phyloP scores from a whole-genome alignment of 345 rosid species.

The Camelina neglecta region DNA sequence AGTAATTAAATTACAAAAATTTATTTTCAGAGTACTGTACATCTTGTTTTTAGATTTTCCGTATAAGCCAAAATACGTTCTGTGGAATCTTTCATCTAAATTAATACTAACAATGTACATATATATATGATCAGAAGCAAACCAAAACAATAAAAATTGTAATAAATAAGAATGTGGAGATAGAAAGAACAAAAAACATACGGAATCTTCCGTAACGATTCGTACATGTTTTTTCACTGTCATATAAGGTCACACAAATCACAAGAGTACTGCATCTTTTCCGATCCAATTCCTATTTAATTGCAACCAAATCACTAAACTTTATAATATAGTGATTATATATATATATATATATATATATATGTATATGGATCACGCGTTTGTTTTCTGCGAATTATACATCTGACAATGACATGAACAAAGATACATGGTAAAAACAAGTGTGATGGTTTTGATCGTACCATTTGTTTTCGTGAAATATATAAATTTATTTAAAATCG shows the following conservation, averaged over 20 bases:
- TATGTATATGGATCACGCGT: not conserved
- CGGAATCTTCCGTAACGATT: conserved; percentile 42
- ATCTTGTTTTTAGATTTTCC: not conserved
- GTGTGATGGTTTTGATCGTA: not conserved
- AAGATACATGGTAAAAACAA: conserved; percentile 17
- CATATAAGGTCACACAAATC: conserved; percentile 28
- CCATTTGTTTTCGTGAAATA: conserved; percentile 1
- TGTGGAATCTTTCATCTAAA: conserved; percentile 10
- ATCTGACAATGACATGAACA: conserved; percentile 29
- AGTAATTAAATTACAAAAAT: not conserved
- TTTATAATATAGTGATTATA: not conserved
- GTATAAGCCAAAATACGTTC: not conserved
- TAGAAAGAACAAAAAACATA: conserved; percentile 5
- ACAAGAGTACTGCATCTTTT: conserved; percentile 24
- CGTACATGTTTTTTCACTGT: conserved; percentile 41
- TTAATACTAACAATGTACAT: not conserved
- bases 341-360: not conserved
- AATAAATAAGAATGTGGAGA: not conserved
- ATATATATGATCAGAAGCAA: conserved; percentile 2
- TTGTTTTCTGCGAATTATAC: not conserved
- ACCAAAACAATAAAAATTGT: not conserved
- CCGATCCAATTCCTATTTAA: conserved; percentile 10
- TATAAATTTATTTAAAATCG: not conserved
- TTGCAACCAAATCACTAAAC: not conserved
- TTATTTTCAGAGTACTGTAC: not conserved